These are phyloP conservation scores for Ceratocystis huliohia DNA, from an alignment of 2,329 filamentous ascomycete genomes.

Conservation along the genomic window DNA sequence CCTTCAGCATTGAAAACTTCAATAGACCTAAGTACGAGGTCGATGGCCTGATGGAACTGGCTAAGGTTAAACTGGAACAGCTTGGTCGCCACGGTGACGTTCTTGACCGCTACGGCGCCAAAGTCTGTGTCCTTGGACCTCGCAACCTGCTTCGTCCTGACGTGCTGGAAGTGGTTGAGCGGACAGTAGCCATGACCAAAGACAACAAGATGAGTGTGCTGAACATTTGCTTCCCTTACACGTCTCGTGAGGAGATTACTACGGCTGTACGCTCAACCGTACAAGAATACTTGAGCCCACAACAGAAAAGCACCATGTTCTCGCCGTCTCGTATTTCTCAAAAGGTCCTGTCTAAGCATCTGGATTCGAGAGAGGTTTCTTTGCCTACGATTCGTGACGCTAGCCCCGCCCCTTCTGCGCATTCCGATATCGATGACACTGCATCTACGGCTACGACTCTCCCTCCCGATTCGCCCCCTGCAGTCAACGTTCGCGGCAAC, in stretches of 20 bases:
- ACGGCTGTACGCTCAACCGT: constrained; percentile 80
- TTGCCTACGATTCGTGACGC: constrained; percentile 39
- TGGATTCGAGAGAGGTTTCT: constrained; percentile 34
- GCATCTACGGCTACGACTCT: constrained; percentile 50
- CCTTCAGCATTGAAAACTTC: constrained; percentile 98
- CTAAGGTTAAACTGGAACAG: constrained; percentile 86
- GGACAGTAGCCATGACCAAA: constrained; percentile 73
- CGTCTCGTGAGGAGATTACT: constrained; percentile 88
- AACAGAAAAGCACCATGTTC: constrained; percentile 60
- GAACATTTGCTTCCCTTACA: constrained; percentile 97
- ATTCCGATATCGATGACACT: constrained; percentile 39
- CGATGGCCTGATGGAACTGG: constrained; percentile 93
- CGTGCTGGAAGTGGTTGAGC: constrained; percentile 77
- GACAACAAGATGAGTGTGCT: constrained; percentile 67
- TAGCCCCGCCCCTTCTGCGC: constrained; percentile 35
- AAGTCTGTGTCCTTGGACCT: constrained; percentile 74
- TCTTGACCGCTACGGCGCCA: constrained; percentile 81
- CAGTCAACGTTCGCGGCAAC: constrained; percentile 26
- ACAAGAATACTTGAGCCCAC: constrained; percentile 56
- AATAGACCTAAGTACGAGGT: constrained; percentile 95
- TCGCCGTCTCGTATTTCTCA: constrained; percentile 78
- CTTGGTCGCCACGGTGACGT: constrained; percentile 86
- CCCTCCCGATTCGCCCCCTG: constrained; percentile 39
- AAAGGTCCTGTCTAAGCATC: constrained; percentile 62
- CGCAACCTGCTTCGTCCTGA: constrained; percentile 73